Percentiles rank a stretch among this genome's conserved stretches.
Evolutionary conservation across 768 basidiomycete species (phyloP).

Genomic region (Mycena rosella): DNA sequence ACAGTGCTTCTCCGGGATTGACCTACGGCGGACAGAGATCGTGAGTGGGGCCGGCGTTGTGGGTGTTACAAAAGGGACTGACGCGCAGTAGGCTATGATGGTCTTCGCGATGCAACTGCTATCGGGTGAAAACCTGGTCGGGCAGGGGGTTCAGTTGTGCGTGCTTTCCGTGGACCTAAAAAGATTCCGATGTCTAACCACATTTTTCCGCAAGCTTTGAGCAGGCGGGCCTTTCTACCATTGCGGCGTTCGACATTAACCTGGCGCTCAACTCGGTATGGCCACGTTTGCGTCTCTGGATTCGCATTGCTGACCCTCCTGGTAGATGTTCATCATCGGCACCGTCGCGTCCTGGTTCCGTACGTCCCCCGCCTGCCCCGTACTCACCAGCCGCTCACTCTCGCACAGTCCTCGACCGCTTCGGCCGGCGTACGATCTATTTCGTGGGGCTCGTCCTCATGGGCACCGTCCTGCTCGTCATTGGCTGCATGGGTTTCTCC

Average conservation of each 20-base stretch:
- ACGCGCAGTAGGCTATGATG: conserved; percentile 38
- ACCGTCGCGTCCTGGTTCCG: conserved; percentile 41
- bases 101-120: conserved; percentile 42
- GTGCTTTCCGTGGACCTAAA: not conserved
- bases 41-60: conserved; percentile 16
- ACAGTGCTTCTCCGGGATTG: conserved; percentile 38
- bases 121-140: conserved; percentile 40
- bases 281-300: too few relatives aligned
- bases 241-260: conserved; percentile 36
- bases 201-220: conserved; percentile 22
- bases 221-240: conserved; percentile 34
- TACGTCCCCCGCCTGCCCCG: too few relatives aligned
- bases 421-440: conserved; percentile 42
- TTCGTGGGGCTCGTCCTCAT: conserved; percentile 35
- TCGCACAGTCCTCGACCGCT: conserved; percentile 34
- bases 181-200: not conserved
- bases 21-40: conserved; percentile 40
- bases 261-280: conserved; percentile 37
- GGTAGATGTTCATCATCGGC: conserved; percentile 44
- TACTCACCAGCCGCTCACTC: too few relatives aligned
- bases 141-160: conserved; percentile 41
- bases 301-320: too few relatives aligned
- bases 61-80: not conserved
- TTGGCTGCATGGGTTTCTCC: conserved; percentile 37
- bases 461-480: conserved; percentile 40